phyloP scores from a whole-genome alignment of 129 eudicot species.

The Logfia minima region DNA sequence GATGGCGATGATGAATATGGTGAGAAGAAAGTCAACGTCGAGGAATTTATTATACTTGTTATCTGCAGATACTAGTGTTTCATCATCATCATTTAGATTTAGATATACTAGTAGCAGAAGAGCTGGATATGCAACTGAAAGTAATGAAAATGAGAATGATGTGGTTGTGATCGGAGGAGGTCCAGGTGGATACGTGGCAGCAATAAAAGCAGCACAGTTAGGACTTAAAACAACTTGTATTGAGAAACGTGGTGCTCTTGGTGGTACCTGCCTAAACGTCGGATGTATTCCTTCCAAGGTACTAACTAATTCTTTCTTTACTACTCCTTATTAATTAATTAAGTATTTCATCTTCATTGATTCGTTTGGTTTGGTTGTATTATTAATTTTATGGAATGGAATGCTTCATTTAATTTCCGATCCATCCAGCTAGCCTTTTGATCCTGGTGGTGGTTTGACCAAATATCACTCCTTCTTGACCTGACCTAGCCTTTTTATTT shows the following conservation, averaged over 20 bases:
- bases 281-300: conserved; percentile 66
- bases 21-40: conserved; percentile 44
- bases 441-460: too few species aligned
- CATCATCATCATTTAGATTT: conserved; percentile 25
- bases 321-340: too few species aligned
- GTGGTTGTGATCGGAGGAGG: conserved; percentile 87
- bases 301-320: too few species aligned
- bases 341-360: too few species aligned
- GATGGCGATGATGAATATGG: conserved; percentile 71
- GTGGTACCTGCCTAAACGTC: conserved; percentile 91
- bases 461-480: too few species aligned
- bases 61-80: conserved; percentile 37
- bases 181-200: conserved; percentile 91
- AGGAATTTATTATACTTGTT: conserved; percentile 5
- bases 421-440: too few species aligned
- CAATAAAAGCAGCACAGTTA: conserved; percentile 87
- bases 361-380: too few species aligned
- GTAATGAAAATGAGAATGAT: conserved; percentile 49
- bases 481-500: not conserved
- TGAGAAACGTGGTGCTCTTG: conserved; percentile 85
- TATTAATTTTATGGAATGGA: too few species aligned
- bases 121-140: not conserved
- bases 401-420: too few species aligned
- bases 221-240: conserved; percentile 88
- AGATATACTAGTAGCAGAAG: too few species aligned